phyloP scores from a whole-genome alignment of 2,329 filamentous ascomycete genomes.

The Sporothrix humicola region DNA sequence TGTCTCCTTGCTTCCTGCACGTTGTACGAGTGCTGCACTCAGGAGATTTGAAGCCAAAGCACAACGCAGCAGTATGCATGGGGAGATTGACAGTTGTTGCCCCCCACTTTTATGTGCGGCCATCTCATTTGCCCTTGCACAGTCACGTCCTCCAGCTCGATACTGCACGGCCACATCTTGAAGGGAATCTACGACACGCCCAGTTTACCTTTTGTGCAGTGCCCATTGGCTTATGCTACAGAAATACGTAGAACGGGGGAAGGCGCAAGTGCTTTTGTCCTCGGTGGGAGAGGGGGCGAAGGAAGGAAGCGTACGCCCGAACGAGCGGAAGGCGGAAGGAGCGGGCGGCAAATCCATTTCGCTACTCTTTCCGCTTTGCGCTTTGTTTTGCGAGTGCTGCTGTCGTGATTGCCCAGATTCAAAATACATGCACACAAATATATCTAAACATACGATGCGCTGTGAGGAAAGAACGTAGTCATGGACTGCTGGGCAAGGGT shows the following conservation, averaged over 20 bases:
- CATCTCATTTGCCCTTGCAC: background rate
- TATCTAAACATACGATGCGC: no score
- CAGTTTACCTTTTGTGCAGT: no score
- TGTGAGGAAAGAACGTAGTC: background rate
- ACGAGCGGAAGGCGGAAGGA: slow-evolving; percentile 1
- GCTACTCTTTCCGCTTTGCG: slow-evolving; percentile 3
- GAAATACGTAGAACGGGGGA: background rate
- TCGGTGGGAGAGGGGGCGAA: background rate
- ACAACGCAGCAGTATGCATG: background rate
- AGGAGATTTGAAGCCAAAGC: background rate
- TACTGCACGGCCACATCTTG: background rate
- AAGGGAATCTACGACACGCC: no score
- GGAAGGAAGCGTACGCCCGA: background rate
- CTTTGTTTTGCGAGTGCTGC: background rate
- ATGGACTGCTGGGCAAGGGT: slow-evolving; percentile 2
- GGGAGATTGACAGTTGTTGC: background rate
- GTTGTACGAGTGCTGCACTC: background rate
- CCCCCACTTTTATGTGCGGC: background rate
- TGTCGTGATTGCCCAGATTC: background rate
- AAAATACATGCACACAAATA: no score
- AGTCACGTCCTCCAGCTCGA: background rate
- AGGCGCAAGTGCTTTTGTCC: background rate
- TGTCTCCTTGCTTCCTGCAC: slow-evolving; percentile 18
- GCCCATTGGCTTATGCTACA: background rate
- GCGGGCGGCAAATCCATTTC: slow-evolving; percentile 12